Evolutionary conservation across 2,329 filamentous ascomycete species (phyloP), one percentile per base, ranked within the genome.

Genomic region (Zymoseptoria brevis): DNA sequence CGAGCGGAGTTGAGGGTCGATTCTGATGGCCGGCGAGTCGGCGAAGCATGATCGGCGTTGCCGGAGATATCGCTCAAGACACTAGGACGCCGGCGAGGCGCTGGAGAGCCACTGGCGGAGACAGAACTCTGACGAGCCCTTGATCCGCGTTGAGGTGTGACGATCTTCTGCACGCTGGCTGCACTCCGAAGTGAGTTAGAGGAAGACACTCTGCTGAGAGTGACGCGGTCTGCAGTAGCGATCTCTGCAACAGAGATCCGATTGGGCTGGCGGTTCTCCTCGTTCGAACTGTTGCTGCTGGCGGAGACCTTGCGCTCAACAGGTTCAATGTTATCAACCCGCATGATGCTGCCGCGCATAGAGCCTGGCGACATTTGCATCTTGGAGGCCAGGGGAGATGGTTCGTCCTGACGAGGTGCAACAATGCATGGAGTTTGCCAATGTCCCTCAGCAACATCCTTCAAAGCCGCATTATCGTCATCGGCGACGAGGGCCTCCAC

Each of bases 91-190:
- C 63, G 62, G 26, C 70, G 68, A 57, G 74, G 68, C 52, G 73
- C 66, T 8, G 77, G 76, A 1, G 77, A 78, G 24, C 77, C 77
- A 35, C 67, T 70, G 0, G 69, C 68, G 19, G 73, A 74, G 0
- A 78, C 74, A 9, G 68, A 68, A 19, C 52, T 64, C 35, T 63
- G 66, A 2, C 61, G 22, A 29, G 22, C 8, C 50, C n/a, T 51
- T 21, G 22, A 21, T 45, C 60, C 60, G 2, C 60, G 57, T 8
- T 57, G 65, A 6, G 75, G 75, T 3, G 75, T 77, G 4, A 58
- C 69, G 22, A 71, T 62, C 50, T 67, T 71, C 45, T 69, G 68
- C 1, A 71, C 60, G 4, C 64, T 61, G 7, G 64, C 57, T 9
- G 65, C 66, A 26, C 65, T 69, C 11, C 53, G 56, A 13, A 69